Evolutionary conservation across 1,284 basidiomycete genomes (phyloP).

Genomic region (Cutaneotrichosporon daszewskae): DNA sequence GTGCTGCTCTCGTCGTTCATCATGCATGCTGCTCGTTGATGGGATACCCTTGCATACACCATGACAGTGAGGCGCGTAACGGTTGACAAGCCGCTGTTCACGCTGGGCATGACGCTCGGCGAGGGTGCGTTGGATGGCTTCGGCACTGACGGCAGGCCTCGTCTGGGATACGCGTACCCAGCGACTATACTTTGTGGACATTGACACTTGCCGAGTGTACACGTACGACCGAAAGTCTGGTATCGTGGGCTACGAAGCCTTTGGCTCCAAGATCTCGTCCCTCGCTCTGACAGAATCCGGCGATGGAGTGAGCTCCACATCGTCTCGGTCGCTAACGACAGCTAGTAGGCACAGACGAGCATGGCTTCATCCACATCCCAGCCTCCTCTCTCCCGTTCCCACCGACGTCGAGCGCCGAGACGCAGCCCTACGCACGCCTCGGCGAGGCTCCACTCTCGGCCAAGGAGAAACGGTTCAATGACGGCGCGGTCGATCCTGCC

Average conservation of each 20-base stretch:
- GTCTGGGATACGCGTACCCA: slow-evolving; percentile 16
- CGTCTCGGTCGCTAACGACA: slow-evolving; percentile 1
- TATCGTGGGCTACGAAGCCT: slow-evolving; percentile 20
- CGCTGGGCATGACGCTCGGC: slow-evolving; percentile 15
- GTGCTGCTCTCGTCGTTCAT: too few species aligned
- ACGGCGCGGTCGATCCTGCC: slow-evolving; percentile 20
- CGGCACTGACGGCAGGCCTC: background rate
- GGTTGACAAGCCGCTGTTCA: slow-evolving; percentile 19
- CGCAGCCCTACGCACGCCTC: background rate
- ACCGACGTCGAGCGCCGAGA: background rate
- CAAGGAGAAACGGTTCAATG: slow-evolving; percentile 20
- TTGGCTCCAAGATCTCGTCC: slow-evolving; percentile 13
- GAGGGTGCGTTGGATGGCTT: slow-evolving; percentile 8
- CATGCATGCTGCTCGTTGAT: too few species aligned
- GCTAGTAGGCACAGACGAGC: slow-evolving; percentile 17
- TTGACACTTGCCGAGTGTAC: slow-evolving; percentile 18
- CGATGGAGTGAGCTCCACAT: slow-evolving; percentile 16
- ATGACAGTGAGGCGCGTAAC: too few species aligned
- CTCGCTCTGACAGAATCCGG: slow-evolving; percentile 11
- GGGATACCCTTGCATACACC: too few species aligned
- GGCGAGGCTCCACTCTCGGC: slow-evolving; percentile 1
- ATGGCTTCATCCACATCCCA: slow-evolving; percentile 16
- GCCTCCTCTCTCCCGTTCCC: slow-evolving; percentile 17
- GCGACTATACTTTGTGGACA: slow-evolving; percentile 26
- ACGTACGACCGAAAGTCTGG: slow-evolving; percentile 18